Conservation (phyloP, 106 monocot species). For the Iris macrosiphon region DNA sequence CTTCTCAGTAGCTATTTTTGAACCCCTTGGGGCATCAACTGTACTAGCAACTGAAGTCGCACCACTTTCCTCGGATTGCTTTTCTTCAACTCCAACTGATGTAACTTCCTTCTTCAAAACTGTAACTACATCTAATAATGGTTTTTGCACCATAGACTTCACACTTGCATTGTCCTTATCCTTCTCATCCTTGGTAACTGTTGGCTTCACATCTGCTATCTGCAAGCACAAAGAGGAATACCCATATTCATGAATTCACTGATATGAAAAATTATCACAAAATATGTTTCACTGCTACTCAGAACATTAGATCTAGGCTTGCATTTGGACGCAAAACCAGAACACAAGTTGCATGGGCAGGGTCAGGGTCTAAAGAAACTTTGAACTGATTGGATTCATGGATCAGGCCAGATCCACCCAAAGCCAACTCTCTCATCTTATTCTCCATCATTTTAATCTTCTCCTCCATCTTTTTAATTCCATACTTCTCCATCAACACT, state of each 20-base stretch:
- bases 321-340: too few species aligned
- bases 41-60: neutral
- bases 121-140: slow-evolving; percentile 9
- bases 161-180: slow-evolving; percentile 2
- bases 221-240: neutral
- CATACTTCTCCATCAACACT: too few species aligned
- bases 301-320: neutral
- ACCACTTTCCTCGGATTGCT: slow-evolving; percentile 6
- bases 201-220: neutral
- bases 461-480: too few species aligned
- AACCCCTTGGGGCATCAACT: neutral
- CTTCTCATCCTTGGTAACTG: slow-evolving; percentile 7
- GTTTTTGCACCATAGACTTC: neutral
- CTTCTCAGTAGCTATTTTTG: slow-evolving; percentile 7
- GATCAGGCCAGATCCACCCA: too few species aligned
- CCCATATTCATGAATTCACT: neutral
- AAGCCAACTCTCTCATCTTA: too few species aligned
- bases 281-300: neutral
- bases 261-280: neutral
- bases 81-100: neutral
- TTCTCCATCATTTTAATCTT: too few species aligned
- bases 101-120: slow-evolving; percentile 3
- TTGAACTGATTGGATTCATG: neutral
- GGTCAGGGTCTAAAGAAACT: neutral
- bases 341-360: too few species aligned